Evolutionary conservation across 1,284 basidiomycete species (phyloP).

Genomic region (Singerocomus rubriflavus): DNA sequence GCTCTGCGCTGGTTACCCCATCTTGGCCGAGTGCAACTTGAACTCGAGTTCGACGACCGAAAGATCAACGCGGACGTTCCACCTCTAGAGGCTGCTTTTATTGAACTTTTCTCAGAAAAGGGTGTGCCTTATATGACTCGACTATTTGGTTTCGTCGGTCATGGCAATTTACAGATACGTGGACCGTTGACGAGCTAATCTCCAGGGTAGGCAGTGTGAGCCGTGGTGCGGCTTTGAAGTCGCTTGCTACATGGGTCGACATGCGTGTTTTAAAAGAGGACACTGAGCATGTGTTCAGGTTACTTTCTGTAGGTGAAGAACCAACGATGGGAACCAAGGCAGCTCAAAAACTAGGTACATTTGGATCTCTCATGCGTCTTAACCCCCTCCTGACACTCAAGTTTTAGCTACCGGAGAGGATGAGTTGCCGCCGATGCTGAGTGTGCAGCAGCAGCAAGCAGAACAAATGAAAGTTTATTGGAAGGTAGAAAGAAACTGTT

Average conservation of each 20-base stretch:
- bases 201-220: constrained; percentile 63
- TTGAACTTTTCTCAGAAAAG: constrained; percentile 79
- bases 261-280: constrained; percentile 77
- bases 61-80: constrained; percentile 73
- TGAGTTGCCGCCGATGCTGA: constrained; percentile 50
- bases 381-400: constrained; percentile 9
- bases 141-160: neutral
- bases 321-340: constrained; percentile 22
- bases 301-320: constrained; percentile 63
- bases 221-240: constrained; percentile 61
- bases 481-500: constrained; percentile 55
- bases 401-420: constrained; percentile 32
- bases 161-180: constrained; percentile 47
- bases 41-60: constrained; percentile 79
- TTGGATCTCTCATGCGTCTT: neutral
- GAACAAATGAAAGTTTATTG: constrained; percentile 85
- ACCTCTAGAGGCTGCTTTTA: constrained; percentile 84
- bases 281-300: constrained; percentile 50
- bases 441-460: constrained; percentile 71
- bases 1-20: constrained; percentile 82
- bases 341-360: constrained; percentile 36
- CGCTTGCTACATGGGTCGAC: constrained; percentile 80
- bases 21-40: constrained; percentile 76
- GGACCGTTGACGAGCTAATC: constrained; percentile 67
- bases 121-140: constrained; percentile 35